These are phyloP conservation scores for Cordyceps militaris DNA, from an alignment of 2,329 filamentous ascomycete species.

Conservation along the genomic window DNA sequence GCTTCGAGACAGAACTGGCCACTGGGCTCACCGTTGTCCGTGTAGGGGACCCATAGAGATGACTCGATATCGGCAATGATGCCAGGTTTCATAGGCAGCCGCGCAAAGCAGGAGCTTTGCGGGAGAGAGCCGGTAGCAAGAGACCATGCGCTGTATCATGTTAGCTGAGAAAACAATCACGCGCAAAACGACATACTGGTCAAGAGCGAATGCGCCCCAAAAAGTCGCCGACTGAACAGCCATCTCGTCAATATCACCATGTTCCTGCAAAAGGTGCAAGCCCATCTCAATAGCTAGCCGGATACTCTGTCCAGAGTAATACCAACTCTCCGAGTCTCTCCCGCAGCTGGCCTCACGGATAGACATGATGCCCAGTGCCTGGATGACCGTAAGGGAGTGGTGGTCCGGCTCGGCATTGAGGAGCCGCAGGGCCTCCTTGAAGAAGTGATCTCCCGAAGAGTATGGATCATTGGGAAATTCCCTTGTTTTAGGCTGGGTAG, in stretches of 20 bases:
- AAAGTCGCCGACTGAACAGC: slow-evolving; percentile 54
- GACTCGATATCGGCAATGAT: slow-evolving; percentile 55
- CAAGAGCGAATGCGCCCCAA: slow-evolving; percentile 55
- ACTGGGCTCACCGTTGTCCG: slow-evolving; percentile 45
- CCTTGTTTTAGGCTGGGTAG: slow-evolving; percentile 55
- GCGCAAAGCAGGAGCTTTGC: slow-evolving; percentile 50
- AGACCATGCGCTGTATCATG: slow-evolving; percentile 50
- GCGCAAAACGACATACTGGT: slow-evolving; percentile 45
- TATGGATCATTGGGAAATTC: slow-evolving; percentile 54
- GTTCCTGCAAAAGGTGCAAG: slow-evolving; percentile 48
- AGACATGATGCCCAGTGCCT: slow-evolving; percentile 70
- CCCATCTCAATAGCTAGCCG: slow-evolving; percentile 66
- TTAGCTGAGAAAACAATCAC: slow-evolving; percentile 16
- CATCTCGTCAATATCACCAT: slow-evolving; percentile 47
- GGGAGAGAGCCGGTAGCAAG: slow-evolving; percentile 56
- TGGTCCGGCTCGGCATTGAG: slow-evolving; percentile 51
- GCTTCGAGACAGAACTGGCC: not conserved
- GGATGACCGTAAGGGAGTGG: slow-evolving; percentile 61
- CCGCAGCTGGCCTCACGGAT: slow-evolving; percentile 67
- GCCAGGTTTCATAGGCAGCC: slow-evolving; percentile 51
- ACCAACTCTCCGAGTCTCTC: slow-evolving; percentile 65
- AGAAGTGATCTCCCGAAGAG: slow-evolving; percentile 67
- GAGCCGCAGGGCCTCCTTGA: slow-evolving; percentile 58
- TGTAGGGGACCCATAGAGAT: slow-evolving; percentile 53
- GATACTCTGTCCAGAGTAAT: slow-evolving; percentile 64